Evolutionary conservation across 2,329 filamentous ascomycete species (phyloP).

Genomic region (Trichoderma breve): DNA sequence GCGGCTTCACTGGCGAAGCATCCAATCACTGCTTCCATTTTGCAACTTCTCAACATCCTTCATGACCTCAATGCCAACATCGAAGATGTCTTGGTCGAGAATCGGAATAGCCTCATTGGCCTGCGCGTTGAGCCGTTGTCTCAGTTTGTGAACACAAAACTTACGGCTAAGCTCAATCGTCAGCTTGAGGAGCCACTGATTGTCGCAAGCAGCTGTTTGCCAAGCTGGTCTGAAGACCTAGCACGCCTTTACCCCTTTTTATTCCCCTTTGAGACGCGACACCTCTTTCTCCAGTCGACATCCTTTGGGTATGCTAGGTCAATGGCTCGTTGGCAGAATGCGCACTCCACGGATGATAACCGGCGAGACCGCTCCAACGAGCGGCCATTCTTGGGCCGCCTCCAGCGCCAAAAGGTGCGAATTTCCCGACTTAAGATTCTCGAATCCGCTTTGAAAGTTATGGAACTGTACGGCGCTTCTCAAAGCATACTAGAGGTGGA

Average conservation of each 20-base stretch:
- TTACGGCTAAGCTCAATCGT: slow-evolving; percentile 95
- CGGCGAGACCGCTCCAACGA: slow-evolving; percentile 85
- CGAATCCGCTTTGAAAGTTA: slow-evolving; percentile 95
- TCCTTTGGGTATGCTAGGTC: slow-evolving; percentile 97
- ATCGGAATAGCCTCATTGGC: slow-evolving; percentile 62
- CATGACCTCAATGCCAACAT: slow-evolving; percentile 92
- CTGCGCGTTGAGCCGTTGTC: slow-evolving; percentile 79
- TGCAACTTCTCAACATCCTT: slow-evolving; percentile 82
- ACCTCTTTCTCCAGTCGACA: slow-evolving; percentile 95
- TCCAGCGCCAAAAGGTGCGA: slow-evolving; percentile 96
- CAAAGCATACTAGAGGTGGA: slow-evolving; percentile 96
- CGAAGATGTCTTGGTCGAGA: slow-evolving; percentile 82
- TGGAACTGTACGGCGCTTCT: slow-evolving; percentile 97
- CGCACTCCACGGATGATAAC: slow-evolving; percentile 76
- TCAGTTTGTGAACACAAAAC: slow-evolving; percentile 97
- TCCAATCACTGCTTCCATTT: slow-evolving; percentile 80
- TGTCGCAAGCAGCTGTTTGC: slow-evolving; percentile 93
- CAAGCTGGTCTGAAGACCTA: slow-evolving; percentile 93
- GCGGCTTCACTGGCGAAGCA: slow-evolving; percentile 80
- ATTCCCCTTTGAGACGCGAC: slow-evolving; percentile 95
- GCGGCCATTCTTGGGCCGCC: slow-evolving; percentile 81
- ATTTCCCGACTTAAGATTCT: slow-evolving; percentile 93
- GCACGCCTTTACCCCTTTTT: slow-evolving; percentile 93
- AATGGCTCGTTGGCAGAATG: slow-evolving; percentile 96
- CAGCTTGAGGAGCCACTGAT: slow-evolving; percentile 96